Base-by-base conservation (phyloP, 2,329 filamentous ascomycete species). In the Trichophyton rubrum region DNA sequence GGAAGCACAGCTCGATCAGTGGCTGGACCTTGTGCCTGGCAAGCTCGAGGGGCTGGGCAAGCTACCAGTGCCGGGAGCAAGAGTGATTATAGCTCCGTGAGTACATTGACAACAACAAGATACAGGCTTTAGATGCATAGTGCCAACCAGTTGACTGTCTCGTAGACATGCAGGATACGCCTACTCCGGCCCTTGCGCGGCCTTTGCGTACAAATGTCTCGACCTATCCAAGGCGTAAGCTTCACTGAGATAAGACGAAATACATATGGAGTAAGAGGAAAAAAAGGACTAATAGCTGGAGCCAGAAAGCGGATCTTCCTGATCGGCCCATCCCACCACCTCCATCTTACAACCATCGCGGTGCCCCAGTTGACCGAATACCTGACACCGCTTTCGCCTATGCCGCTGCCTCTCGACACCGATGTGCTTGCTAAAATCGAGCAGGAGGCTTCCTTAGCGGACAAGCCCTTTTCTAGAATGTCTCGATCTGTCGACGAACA, bases 41-140 rank as follows among this genome's bases (percentile, higher is more conserved):
- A 79, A 80, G 0, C 75, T 93, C 45, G 79, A 86, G 35, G 84
- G 81, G 51, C 78, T 85, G 61, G 82, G 82, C 13, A 72, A 75
- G 3, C 68, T 95, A 61, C 93, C 92, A 2, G 78, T 91, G 1
- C 72, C 84, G 0, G 85, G 85, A 35, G 91, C 91, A 3, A 83
- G 90, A 72, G 80, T 93, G 13, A 86, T 99, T 60, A 96, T 99
- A 71, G 90, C 90, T 63, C 93, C 93, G 92, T 96, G 82, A 79
- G 87, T 63, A 67, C 55, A 6, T 38, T 30, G n/a, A 20, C 62
- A n/a, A 6, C 5, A 20, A 38, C 15, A 13, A 15, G 15, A 38
- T 15, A 15, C 8, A 33, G 27, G 33, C 49, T 41, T 33, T 40
- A 58, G 40, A 43, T 62, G 15, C 15, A 43, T 43, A 17, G 40